A percentile compares a stretch with the other conserved stretches of the same genome.
Evolutionary conservation across 75 land plant genomes (phyloP).

Genomic region (Pseudotsuga menziesii): DNA sequence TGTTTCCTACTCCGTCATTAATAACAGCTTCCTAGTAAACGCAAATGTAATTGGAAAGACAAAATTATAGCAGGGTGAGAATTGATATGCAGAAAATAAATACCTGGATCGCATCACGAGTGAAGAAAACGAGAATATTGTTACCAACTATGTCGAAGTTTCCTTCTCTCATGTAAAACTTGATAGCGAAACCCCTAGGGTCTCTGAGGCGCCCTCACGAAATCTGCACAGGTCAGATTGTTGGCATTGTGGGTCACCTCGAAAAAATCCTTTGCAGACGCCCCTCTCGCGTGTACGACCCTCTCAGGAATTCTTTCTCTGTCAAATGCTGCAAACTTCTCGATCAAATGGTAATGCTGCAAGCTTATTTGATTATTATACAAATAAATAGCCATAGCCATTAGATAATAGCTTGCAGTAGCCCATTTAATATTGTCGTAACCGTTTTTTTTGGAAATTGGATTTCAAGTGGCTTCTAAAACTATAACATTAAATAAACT

Average conservation of each 20-base stretch:
- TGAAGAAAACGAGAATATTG: conserved; percentile 55
- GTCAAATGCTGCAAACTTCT: conserved; percentile 49
- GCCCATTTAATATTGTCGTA: too few species aligned
- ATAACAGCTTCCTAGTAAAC: neutral
- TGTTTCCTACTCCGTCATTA: neutral
- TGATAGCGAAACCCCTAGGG: conserved; percentile 43
- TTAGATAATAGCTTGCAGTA: too few species aligned
- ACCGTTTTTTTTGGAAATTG: too few species aligned
- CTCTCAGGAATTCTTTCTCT: conserved; percentile 51
- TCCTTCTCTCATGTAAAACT: conserved; percentile 41
- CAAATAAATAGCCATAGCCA: too few species aligned
- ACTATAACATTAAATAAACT: too few species aligned
- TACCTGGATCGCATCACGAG: conserved; percentile 38
- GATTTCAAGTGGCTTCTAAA: too few species aligned
- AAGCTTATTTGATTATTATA: too few species aligned
- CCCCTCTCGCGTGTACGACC: conserved; percentile 44
- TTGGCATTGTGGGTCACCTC: conserved; percentile 46
- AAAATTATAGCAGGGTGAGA: neutral
- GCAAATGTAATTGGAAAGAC: neutral
- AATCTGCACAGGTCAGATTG: conserved; percentile 44
- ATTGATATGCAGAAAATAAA: neutral
- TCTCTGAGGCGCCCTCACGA: conserved; percentile 40
- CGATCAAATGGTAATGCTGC: conserved; percentile 48
- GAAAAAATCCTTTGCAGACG: conserved; percentile 49
- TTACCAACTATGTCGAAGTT: conserved; percentile 50